These are phyloP conservation scores for Quercus dentata DNA, from an alignment of 306 rosid genomes.

Conservation along the genomic window DNA sequence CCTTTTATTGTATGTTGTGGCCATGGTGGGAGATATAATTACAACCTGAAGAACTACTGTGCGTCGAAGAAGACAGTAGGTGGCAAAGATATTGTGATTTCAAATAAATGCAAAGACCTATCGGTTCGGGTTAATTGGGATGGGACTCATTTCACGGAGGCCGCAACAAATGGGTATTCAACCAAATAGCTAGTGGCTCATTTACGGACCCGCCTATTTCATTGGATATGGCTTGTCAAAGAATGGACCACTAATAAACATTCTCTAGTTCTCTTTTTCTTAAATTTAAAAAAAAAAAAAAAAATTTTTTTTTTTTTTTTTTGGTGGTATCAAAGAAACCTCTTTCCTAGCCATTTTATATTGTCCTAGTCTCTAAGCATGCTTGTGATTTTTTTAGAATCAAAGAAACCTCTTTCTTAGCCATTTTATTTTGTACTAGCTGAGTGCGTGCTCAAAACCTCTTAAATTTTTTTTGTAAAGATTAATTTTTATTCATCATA, in stretches of 20 bases:
- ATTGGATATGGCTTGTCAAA: slow-evolving; percentile 53
- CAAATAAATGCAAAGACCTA: slow-evolving; percentile 62
- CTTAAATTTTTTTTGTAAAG: too few species aligned
- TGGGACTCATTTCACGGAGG: slow-evolving; percentile 70
- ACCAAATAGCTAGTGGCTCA: slow-evolving; percentile 49
- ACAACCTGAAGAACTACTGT: slow-evolving; percentile 45
- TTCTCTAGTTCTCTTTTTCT: too few species aligned
- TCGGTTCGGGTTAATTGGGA: slow-evolving; percentile 64
- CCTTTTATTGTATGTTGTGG: slow-evolving; percentile 81
- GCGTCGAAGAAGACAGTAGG: slow-evolving; percentile 43
- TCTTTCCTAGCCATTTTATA: too few species aligned
- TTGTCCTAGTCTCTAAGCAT: too few species aligned
- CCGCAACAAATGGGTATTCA: slow-evolving; percentile 72
- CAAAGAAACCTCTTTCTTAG: too few species aligned
- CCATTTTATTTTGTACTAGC: too few species aligned
- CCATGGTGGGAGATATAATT: slow-evolving; percentile 78
- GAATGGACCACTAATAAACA: neutral
- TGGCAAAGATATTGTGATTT: slow-evolving; percentile 51
- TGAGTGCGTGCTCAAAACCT: too few species aligned
- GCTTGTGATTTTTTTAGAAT: too few species aligned
- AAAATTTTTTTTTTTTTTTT: too few species aligned
- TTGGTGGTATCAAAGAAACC: too few species aligned
- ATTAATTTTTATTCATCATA: too few species aligned
- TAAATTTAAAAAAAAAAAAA: too few species aligned
- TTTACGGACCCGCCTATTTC: slow-evolving; percentile 74